These are phyloP conservation scores for Exophiala lecanii-corni DNA, from an alignment of 2,329 filamentous ascomycete species.

Conservation along the genomic window DNA sequence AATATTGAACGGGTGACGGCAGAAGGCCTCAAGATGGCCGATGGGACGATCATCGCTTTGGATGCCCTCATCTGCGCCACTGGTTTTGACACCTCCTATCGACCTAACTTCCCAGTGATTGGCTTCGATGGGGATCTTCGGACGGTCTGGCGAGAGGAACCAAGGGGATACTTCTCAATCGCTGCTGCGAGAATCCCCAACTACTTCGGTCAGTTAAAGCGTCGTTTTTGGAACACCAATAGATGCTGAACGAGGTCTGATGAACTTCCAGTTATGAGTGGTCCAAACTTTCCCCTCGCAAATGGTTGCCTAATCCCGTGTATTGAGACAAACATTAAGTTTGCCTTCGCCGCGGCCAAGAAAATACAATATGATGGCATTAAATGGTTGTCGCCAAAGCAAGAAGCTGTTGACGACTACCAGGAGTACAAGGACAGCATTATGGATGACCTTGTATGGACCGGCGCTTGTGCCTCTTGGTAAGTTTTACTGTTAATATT, in stretches of 20 bases:
- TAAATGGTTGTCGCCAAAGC: conserved; percentile 28
- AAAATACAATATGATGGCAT: conserved; percentile 37
- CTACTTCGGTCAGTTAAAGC: conserved; percentile 28
- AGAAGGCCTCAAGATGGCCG: conserved; percentile 13
- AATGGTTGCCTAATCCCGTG: conserved; percentile 30
- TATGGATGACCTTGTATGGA: conserved; percentile 12
- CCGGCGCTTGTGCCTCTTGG: conserved; percentile 3
- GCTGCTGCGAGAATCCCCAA: conserved; percentile 43
- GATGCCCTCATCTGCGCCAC: conserved; percentile 36
- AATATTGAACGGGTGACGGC: background rate
- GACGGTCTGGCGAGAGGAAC: conserved; percentile 34
- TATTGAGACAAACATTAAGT: conserved; percentile 33
- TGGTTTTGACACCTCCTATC: conserved; percentile 34
- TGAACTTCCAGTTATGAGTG: conserved; percentile 25
- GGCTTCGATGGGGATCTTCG: conserved; percentile 25
- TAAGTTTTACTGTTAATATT: conserved; percentile 1
- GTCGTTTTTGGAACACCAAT: too few species aligned
- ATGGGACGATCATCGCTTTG: conserved; percentile 29
- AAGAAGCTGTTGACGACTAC: conserved; percentile 17
- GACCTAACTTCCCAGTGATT: conserved; percentile 32
- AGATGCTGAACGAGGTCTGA: too few species aligned
- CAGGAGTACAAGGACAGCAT: conserved; percentile 11
- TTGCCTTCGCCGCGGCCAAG: conserved; percentile 31
- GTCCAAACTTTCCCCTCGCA: conserved; percentile 27
- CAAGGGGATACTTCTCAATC: conserved; percentile 42